Evolutionary conservation across 2,329 filamentous ascomycete species (phyloP), one percentile per base, ranked within the genome.

Genomic region (Botrytis cinerea): DNA sequence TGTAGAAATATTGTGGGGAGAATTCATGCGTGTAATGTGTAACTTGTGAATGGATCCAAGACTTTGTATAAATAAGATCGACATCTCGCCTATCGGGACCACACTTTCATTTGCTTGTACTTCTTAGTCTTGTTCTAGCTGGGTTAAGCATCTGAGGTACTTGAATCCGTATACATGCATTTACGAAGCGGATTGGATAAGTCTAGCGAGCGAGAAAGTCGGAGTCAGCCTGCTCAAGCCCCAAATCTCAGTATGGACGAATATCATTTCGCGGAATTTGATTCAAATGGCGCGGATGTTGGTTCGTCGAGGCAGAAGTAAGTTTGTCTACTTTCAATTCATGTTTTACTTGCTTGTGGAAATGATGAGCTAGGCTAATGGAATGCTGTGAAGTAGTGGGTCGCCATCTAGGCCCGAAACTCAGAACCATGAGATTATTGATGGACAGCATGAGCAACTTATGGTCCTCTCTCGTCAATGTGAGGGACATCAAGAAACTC

Each of bases 151-250:
- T 72, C 40, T 35, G 38, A 20, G 18, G 18, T 68, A 51, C 64
- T 28, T 54, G 4, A 28, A 40, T 54, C 28, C 32, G 40, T 62
- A 71, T 57, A 43, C n/a, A 76, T 75, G 76, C 70, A 51, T 72
- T 48, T 75, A 54, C 74, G 74, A 69, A 77, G 74, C 68, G 70
- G 74, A 45, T 67, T 60, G 54, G 40, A 59, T 38, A 22, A 43
- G 48, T 32, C 63, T 61, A 72, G 63, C 48, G 48, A 68, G 66
- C 32, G 16, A 43, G 18, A 68, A 8, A 9, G n/a, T 32, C 48
- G 8, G 10, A 43, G 35, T 43, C 48, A 68, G 35, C 16, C 16
- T 51, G 25, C 51, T 46, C 8, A n/a, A 18, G 20, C n/a, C 45
- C 18, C 64, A 68, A 57, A 6, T 25, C 20, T 20, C 20, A 20